Conservation (phyloP, 164 flowering plant species). For the Pachysandra terminalis region DNA sequence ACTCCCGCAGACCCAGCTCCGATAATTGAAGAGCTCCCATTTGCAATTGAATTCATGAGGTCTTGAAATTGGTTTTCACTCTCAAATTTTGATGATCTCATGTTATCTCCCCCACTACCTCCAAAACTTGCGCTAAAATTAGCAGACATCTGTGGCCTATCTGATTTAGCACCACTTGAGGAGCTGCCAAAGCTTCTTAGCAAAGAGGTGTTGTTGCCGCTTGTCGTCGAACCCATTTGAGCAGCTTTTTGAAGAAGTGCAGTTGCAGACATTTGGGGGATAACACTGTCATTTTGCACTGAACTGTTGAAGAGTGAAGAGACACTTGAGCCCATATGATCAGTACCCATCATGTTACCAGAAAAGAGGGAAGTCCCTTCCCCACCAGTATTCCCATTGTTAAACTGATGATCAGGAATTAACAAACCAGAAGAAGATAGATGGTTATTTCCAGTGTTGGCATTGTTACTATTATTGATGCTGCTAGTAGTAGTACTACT, state of each 20-base stretch:
- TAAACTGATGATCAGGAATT: slow-evolving; percentile 36
- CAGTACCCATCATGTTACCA: slow-evolving; percentile 32
- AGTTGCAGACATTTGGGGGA: slow-evolving; percentile 80
- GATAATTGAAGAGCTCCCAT: slow-evolving; percentile 30
- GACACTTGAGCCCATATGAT: slow-evolving; percentile 25
- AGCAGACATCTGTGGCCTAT: slow-evolving; percentile 18
- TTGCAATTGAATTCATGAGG: slow-evolving; percentile 56
- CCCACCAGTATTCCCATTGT: slow-evolving; percentile 24
- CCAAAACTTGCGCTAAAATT: slow-evolving; percentile 26
- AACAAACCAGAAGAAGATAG: slow-evolving; percentile 29
- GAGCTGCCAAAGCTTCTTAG: slow-evolving; percentile 44
- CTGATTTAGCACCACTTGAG: slow-evolving; percentile 21
- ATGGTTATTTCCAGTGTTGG: slow-evolving; percentile 19
- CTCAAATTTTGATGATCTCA: slow-evolving; percentile 33
- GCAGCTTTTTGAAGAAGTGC: slow-evolving; percentile 84
- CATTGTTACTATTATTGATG: slow-evolving; percentile 22
- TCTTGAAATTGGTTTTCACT: slow-evolving; percentile 47
- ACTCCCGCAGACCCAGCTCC: slow-evolving; percentile 18
- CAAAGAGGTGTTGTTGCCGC: slow-evolving; percentile 33
- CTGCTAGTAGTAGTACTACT: slow-evolving; percentile 20
- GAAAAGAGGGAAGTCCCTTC: slow-evolving; percentile 38
- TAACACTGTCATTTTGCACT: slow-evolving; percentile 24
- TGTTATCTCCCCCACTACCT: slow-evolving; percentile 18
- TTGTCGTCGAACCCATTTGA: slow-evolving; percentile 75
- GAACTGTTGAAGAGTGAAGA: slow-evolving; percentile 36